Conservation (phyloP, 441 rosid genomes). For the Erodium trifolium region DNA sequence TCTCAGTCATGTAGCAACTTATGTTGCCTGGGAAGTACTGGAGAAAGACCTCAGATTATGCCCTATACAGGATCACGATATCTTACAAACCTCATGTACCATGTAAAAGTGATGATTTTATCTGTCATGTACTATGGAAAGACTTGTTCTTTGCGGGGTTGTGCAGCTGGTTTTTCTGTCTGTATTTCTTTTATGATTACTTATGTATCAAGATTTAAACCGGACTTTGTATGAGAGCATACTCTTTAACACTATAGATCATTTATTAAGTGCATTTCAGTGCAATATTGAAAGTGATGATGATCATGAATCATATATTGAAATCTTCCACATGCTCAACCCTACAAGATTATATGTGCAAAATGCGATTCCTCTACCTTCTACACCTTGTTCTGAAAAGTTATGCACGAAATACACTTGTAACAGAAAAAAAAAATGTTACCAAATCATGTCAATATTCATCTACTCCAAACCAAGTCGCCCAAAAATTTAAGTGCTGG, state of each 20-base stretch:
- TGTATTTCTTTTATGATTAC: too few relatives aligned
- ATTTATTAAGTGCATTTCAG: too few relatives aligned
- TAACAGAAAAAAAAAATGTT: background rate
- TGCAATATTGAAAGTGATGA: too few relatives aligned
- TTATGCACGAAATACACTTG: background rate
- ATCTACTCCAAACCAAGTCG: conserved; percentile 55
- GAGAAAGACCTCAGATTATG: background rate
- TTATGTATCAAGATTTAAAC: too few relatives aligned
- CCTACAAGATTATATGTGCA: background rate
- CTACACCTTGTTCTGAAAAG: background rate
- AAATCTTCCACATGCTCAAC: background rate
- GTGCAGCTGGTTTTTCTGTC: too few relatives aligned
- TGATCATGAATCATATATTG: too few relatives aligned
- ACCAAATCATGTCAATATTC: conserved; percentile 11
- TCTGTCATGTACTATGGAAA: background rate
- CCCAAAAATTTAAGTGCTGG: conserved; percentile 75
- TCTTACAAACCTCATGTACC: background rate
- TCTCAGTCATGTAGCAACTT: background rate
- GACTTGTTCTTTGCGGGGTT: too few relatives aligned
- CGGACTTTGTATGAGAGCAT: too few relatives aligned
- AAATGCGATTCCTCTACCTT: background rate
- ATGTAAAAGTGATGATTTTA: background rate
- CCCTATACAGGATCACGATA: background rate
- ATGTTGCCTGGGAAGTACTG: background rate
- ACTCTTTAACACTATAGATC: too few relatives aligned